Evolutionary conservation across 2,329 filamentous ascomycete genomes (phyloP).

Genomic region (Ascochyta viciae-villosae): DNA sequence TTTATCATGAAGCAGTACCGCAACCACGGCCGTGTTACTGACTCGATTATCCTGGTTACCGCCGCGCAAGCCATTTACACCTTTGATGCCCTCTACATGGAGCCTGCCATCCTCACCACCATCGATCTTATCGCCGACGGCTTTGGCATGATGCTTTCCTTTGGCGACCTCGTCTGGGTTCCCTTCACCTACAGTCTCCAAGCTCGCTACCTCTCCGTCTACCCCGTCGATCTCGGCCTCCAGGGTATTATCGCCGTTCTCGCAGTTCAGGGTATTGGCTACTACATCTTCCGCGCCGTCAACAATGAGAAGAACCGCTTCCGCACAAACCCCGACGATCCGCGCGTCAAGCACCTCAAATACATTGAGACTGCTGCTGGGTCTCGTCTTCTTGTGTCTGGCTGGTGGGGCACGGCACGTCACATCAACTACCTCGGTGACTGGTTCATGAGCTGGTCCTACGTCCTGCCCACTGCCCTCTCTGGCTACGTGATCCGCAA

Average conservation of each 20-base stretch:
- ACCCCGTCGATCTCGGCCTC: conserved; percentile 80
- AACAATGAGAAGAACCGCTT: conserved; percentile 97
- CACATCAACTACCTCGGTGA: conserved; percentile 98
- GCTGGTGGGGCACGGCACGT: conserved; percentile 91
- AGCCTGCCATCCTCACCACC: conserved; percentile 86
- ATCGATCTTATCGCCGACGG: conserved; percentile 95
- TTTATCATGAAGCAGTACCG: conserved; percentile 90
- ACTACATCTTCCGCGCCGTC: conserved; percentile 89
- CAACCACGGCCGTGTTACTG: conserved; percentile 80
- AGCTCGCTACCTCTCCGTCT: conserved; percentile 80
- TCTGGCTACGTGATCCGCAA: conserved; percentile 78
- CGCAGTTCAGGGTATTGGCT: conserved; percentile 74
- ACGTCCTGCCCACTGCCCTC: conserved; percentile 83
- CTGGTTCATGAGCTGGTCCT: conserved; percentile 93
- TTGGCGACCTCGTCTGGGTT: conserved; percentile 92
- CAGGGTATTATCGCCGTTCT: conserved; percentile 70
- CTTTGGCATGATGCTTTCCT: conserved; percentile 93
- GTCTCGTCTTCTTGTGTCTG: conserved; percentile 79
- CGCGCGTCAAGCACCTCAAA: conserved; percentile 77
- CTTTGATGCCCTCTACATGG: conserved; percentile 85
- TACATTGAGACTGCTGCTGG: conserved; percentile 86
- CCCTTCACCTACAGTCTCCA: conserved; percentile 89
- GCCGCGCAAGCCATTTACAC: conserved; percentile 82
- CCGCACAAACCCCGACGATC: conserved; percentile 84
- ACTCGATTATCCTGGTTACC: conserved; percentile 83